Conservation (phyloP, 805 yeast genomes). For the Candida sonorensis region DNA sequence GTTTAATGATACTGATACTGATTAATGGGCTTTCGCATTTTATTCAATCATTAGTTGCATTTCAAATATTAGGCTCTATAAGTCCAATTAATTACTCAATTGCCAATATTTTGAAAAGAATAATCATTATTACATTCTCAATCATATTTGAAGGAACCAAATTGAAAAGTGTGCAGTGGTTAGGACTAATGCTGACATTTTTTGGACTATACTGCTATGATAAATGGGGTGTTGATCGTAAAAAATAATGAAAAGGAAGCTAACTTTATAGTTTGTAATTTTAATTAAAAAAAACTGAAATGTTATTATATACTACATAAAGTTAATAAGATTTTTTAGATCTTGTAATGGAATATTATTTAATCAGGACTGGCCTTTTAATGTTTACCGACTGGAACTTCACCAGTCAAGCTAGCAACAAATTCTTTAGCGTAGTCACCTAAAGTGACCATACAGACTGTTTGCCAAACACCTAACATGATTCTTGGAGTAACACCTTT, state of each 20-base stretch:
- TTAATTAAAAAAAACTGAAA: no score
- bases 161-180: slow-evolving; percentile 33
- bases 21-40: slow-evolving; percentile 69
- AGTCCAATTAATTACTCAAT: slow-evolving; percentile 76
- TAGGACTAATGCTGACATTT: slow-evolving; percentile 51
- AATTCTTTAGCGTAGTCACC: slow-evolving; percentile 87
- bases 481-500: slow-evolving; percentile 97
- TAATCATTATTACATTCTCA: slow-evolving; percentile 61
- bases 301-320: no score
- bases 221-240: slow-evolving; percentile 48
- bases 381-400: slow-evolving; percentile 34
- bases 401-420: slow-evolving; percentile 58
- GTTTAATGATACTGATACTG: slow-evolving; percentile 33
- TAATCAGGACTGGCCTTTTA: slow-evolving; percentile 1
- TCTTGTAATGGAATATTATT: no score
- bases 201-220: slow-evolving; percentile 66
- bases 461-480: slow-evolving; percentile 97
- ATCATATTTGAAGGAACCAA: slow-evolving; percentile 53
- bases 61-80: slow-evolving; percentile 64
- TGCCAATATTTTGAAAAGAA: slow-evolving; percentile 71
- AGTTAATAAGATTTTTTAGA: no score
- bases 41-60: slow-evolving; percentile 65
- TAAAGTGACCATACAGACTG: slow-evolving; percentile 96
- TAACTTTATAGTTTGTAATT: no score
- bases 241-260: slow-evolving; percentile 2